Base-by-base conservation (phyloP, 805 yeast genomes). In the Wickerhamomyces chambardii region DNA sequence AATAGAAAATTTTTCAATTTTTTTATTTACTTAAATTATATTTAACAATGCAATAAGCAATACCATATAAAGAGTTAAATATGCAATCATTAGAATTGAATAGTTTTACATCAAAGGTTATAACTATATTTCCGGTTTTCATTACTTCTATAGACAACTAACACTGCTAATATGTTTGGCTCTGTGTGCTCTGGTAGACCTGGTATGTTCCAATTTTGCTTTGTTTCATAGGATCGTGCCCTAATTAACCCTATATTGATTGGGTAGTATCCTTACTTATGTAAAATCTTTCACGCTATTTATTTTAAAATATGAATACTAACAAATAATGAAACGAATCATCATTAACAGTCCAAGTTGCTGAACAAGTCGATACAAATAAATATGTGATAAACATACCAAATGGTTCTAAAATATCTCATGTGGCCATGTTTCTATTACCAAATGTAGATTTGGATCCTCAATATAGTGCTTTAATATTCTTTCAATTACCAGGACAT, bases 381-480 rank as follows among this genome's bases (percentile, higher is more conserved):
- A 82, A 84, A 47, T 84, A 74, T 50, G 79, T 81, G 4, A 66
- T 83, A 32, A 67, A 61, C 26, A 73, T 84, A 19, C 68, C 70
- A 35, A 74, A 77, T 45, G 84, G 86, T 1, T 63, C 80, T 7
- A 70, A 68, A 31, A 68, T 82, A 30, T 81, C 87, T 31, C 95
- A 86, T 53, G 67, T 92, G 28, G 83, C 95, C 1, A 64, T 92
- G 4, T 92, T 92, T 54, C 61, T 89, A 33, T 67, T 92, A 1
- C 98, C 99, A 0, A 84, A 85, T 42, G 73, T 83, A 4, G 76
- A 73, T 28, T 63, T 74, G 34, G 95, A 89, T 36, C 71, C 74
- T 1, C 71, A 71, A 32, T 81, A 66, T 46, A 76, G 90, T 1
- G 97, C 97, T 1, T 68, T 90, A 29, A 84, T 92, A 2, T 92